Conservation (phyloP, 495 filamentous ascomycete genomes). For the Aspergillus wentii region DNA sequence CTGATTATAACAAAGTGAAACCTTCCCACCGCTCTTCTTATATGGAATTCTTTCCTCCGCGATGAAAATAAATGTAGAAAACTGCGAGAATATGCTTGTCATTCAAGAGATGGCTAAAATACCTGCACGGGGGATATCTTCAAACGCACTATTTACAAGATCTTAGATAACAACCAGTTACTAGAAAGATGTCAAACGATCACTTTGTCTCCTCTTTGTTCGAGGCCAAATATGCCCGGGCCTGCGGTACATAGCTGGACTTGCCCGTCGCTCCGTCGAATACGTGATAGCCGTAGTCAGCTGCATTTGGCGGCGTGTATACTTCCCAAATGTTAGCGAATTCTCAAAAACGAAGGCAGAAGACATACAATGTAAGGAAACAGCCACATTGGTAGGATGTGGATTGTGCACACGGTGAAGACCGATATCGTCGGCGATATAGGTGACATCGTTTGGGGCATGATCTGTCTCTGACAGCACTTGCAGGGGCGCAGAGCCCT, state of each 20-base stretch:
- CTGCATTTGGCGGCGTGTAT: conserved; percentile 82
- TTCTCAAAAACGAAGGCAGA: conserved; percentile 13
- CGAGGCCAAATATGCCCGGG: too few relatives aligned
- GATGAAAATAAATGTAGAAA: too few relatives aligned
- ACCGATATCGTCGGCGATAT: conserved; percentile 77
- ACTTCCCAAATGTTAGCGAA: conserved; percentile 41
- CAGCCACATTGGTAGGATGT: conserved; percentile 60
- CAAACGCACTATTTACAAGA: too few relatives aligned
- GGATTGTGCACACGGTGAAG: conserved; percentile 77
- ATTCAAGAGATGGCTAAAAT: too few relatives aligned
- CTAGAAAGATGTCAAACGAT: too few relatives aligned
- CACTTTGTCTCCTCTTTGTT: too few relatives aligned
- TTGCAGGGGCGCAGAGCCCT: conserved; percentile 12
- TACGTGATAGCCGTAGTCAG: conserved; percentile 67
- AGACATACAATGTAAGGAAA: conserved; percentile 72
- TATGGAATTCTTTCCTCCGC: too few relatives aligned
- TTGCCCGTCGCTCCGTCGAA: conserved; percentile 66
- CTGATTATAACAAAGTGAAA: too few relatives aligned
- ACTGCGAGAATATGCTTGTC: too few relatives aligned
- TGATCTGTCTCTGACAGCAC: conserved; percentile 24
- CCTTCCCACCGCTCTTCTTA: too few relatives aligned
- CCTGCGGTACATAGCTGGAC: conserved; percentile 25
- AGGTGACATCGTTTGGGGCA: conserved; percentile 59
- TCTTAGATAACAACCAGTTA: too few relatives aligned
- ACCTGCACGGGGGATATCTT: too few relatives aligned